These are phyloP conservation scores for Pseudocercospora macadamiae DNA, from an alignment of 2,329 filamentous ascomycete species.

Conservation along the genomic window DNA sequence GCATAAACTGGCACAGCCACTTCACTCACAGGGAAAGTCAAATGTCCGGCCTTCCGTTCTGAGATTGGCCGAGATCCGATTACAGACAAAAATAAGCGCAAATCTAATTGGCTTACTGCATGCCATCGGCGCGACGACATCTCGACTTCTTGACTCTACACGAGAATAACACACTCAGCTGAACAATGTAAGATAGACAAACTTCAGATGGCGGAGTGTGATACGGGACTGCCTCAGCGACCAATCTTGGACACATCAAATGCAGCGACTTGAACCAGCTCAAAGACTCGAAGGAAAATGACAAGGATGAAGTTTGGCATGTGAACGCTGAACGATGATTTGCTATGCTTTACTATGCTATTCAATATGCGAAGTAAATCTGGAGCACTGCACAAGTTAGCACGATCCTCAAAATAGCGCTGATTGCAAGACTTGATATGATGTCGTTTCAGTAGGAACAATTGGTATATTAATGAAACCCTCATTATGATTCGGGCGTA, in stretches of 20 bases:
- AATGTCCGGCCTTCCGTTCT: neutral
- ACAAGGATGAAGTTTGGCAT: too few relatives aligned
- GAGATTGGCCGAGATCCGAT: neutral
- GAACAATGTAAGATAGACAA: too few relatives aligned
- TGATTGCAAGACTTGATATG: too few relatives aligned
- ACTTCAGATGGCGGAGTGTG: too few relatives aligned
- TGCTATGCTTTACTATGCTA: neutral
- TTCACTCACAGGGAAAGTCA: neutral
- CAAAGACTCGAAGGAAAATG: too few relatives aligned
- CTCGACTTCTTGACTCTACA: too few relatives aligned
- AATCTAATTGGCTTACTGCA: neutral
- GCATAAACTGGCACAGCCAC: neutral
- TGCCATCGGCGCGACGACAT: too few relatives aligned
- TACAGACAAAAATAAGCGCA: neutral
- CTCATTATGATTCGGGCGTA: constrained; percentile 29
- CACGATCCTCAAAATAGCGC: neutral
- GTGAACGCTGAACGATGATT: neutral
- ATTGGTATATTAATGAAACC: constrained; percentile 32
- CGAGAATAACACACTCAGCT: too few relatives aligned
- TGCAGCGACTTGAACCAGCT: too few relatives aligned
- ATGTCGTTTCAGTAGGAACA: constrained; percentile 35
- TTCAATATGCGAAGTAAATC: neutral
- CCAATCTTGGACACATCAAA: too few relatives aligned
- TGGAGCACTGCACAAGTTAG: neutral
- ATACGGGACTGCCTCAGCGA: too few relatives aligned